Base-by-base conservation (phyloP, 176 grass and related monocot species). In the Cymbopogon citratus region DNA sequence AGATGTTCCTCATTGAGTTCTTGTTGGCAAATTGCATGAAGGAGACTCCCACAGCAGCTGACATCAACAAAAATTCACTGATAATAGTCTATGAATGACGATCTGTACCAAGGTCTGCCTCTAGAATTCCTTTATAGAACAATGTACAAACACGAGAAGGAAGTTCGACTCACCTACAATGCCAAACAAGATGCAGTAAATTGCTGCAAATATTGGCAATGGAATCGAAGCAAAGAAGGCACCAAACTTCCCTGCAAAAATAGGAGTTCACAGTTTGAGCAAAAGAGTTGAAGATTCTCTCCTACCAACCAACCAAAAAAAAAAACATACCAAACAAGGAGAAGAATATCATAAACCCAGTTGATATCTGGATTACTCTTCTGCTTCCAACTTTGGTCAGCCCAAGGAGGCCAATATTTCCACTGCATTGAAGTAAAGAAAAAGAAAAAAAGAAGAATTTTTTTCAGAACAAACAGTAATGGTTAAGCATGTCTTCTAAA, bases 181-280 rank as follows among this genome's bases (percentile, higher is more conserved):
- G n/a, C 92, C 95, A 84, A 98, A 98, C 46, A 95, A 86, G 71
- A 98, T 87, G 68, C 92, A 95, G 75, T 93, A 98, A 67, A 79
- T 88, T 64, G 92, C 95, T 1, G 90, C 92, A 27, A 98, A 95
- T 43, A 98, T 95, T 49, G 95, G 92, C 21, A 98, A 61, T 25
- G 95, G 95, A 72, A 98, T 98, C 31, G 92, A 98, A 26, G 92
- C 92, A 56, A 98, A 95, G 59, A 98, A 86, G 3, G 95, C 95
- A 23, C 92, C 88, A 87, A 98, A 98, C 59, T 98, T 95, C 51
- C 95, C 95, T 95, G 87, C 25, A 78, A 86, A 28, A 63, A 76
- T 61, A 35, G 15, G 43, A 45, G 1, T 12, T 45, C 12, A 45
- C 12, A 45, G 14, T 45, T 45, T 45, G 12, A 45, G 43, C 41